Evolutionary conservation across 78 protist genomes (phyloP).

Genomic region (Protostelium mycophagum): DNA sequence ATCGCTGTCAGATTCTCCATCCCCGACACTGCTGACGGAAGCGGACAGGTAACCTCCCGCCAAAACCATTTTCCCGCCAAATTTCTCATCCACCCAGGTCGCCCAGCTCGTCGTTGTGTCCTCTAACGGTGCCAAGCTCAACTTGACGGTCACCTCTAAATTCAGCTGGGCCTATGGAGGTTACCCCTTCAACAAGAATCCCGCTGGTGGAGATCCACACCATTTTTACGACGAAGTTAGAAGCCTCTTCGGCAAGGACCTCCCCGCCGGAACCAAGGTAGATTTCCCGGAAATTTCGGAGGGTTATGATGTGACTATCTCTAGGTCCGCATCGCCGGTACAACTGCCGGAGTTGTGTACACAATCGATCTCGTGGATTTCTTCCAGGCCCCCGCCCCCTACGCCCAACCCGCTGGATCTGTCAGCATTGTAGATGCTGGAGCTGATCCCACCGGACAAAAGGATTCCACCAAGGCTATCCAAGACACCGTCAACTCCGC

Average conservation of each 20-base stretch:
- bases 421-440: not conserved
- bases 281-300: not conserved
- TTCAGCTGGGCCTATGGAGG: conserved; percentile 1
- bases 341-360: not conserved
- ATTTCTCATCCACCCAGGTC: too few species aligned
- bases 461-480: not conserved
- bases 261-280: not conserved
- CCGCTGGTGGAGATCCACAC: not conserved
- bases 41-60: not conserved
- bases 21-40: not conserved
- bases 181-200: not conserved
- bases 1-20: not conserved
- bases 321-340: not conserved
- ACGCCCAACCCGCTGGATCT: not conserved
- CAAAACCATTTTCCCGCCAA: too few species aligned
- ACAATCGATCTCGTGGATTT: not conserved
- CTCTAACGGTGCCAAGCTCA: not conserved
- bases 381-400: not conserved
- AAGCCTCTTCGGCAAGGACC: not conserved
- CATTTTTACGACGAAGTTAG: not conserved
- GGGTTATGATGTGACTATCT: not conserved
- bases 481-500: not conserved
- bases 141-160: not conserved
- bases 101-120: not conserved
- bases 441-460: not conserved